These are phyloP conservation scores for Lepidopterella palustris DNA, from an alignment of 495 filamentous ascomycete genomes.

Conservation along the genomic window DNA sequence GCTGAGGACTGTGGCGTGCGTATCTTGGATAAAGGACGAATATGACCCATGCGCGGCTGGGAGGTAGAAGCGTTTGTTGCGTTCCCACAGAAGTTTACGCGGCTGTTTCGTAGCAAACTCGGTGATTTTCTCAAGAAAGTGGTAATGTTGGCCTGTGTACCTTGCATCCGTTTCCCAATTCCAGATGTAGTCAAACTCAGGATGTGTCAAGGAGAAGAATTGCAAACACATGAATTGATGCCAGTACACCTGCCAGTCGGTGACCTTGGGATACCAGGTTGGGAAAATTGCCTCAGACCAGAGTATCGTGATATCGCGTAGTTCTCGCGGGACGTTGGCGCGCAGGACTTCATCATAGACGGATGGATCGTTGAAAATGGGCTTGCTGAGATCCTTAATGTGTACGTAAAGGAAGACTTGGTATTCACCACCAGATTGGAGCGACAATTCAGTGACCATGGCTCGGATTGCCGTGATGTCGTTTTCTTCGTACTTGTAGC, in stretches of 20 bases:
- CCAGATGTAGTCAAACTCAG: conserved; percentile 69
- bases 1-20: conserved; percentile 32
- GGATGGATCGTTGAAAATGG: conserved; percentile 50
- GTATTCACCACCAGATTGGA: conserved; percentile 71
- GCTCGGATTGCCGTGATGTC: conserved; percentile 66
- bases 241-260: conserved; percentile 39
- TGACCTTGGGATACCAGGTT: conserved; percentile 50
- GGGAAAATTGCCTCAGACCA: conserved; percentile 57
- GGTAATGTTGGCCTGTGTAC: conserved; percentile 63
- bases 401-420: conserved; percentile 71
- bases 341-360: conserved; percentile 49
- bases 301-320: conserved; percentile 58
- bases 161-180: conserved; percentile 73
- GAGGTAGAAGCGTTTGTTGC: conserved; percentile 66
- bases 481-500: conserved; percentile 61
- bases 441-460: conserved; percentile 63
- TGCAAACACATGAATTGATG: conserved; percentile 55
- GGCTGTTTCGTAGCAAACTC: conserved; percentile 57
- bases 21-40: conserved; percentile 44
- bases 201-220: conserved; percentile 60
- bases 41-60: conserved; percentile 60
- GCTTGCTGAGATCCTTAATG: conserved; percentile 52
- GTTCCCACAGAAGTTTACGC: conserved; percentile 65
- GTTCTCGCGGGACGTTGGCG: conserved; percentile 55
- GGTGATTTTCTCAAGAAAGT: conserved; percentile 55